A percentile compares a stretch with the other conserved stretches of the same genome.
These are phyloP conservation scores for Lagerstroemia speciosa DNA, from an alignment of 345 rosid species.

Conservation along the genomic window DNA sequence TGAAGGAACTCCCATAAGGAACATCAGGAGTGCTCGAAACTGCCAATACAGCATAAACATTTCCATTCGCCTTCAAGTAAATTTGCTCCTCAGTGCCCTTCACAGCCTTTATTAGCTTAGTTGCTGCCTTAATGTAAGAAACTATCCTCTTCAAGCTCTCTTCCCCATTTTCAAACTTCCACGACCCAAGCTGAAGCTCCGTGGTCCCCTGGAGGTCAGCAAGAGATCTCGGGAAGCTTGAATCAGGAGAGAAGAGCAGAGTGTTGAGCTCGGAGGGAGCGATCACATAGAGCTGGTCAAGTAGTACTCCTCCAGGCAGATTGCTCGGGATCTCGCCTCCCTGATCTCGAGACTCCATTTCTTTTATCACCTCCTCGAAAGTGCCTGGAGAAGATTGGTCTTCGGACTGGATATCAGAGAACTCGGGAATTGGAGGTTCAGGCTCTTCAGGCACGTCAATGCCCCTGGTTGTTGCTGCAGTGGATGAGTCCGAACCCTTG, in stretches of 20 bases:
- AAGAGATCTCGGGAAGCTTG: constrained; percentile 45
- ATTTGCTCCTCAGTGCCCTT: constrained; percentile 80
- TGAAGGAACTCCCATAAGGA: constrained; percentile 72
- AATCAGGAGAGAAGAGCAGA: constrained; percentile 64
- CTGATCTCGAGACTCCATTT: constrained; percentile 55
- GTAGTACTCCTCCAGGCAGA: constrained; percentile 79
- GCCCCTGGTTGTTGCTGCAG: constrained; percentile 22
- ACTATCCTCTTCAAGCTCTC: constrained; percentile 56
- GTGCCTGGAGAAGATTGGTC: constrained; percentile 43
- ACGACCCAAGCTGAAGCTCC: constrained; percentile 61
- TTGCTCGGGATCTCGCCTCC: constrained; percentile 55
- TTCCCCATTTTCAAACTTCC: constrained; percentile 58
- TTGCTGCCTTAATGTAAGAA: constrained; percentile 68
- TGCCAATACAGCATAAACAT: constrained; percentile 47
- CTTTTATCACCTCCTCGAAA: constrained; percentile 56
- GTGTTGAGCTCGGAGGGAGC: constrained; percentile 56
- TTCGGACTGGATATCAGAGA: constrained; percentile 34
- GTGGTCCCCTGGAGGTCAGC: constrained; percentile 70
- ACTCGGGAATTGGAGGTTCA: constrained; percentile 33
- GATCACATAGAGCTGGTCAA: constrained; percentile 58
- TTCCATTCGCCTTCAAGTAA: constrained; percentile 72
- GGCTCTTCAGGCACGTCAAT: constrained; percentile 36
- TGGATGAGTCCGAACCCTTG: constrained; percentile 36
- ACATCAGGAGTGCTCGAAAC: constrained; percentile 85
- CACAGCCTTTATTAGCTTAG: constrained; percentile 69